Percentiles rank a stretch among this genome's conserved stretches.
Evolutionary conservation across 306 rosid species (phyloP).

Genomic region (Cucurbita ficifolia): DNA sequence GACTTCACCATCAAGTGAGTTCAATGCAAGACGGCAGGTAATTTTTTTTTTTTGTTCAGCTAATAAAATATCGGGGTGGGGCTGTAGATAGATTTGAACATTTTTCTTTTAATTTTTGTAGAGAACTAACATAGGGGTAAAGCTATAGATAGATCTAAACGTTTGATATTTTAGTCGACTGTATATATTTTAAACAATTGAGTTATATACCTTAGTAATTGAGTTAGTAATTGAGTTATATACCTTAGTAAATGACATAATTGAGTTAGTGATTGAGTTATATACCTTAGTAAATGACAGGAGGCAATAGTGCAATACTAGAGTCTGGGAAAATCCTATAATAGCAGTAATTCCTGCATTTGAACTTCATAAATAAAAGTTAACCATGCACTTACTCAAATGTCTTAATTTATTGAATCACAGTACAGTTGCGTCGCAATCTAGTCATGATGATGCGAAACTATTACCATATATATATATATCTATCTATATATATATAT

Average conservation of each 20-base stretch:
- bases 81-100: too few relatives aligned
- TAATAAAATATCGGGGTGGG: too few relatives aligned
- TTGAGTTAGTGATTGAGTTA: too few relatives aligned
- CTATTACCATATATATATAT: background rate
- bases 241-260: too few relatives aligned
- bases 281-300: too few relatives aligned
- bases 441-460: background rate
- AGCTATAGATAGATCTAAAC: too few relatives aligned
- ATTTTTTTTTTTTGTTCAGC: background rate
- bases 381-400: background rate
- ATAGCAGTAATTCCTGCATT: background rate
- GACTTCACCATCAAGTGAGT: background rate
- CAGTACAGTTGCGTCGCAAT: background rate
- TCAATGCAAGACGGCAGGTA: background rate
- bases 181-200: too few relatives aligned
- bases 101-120: too few relatives aligned
- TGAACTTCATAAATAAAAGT: background rate
- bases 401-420: background rate
- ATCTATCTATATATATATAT: background rate
- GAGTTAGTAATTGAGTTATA: too few relatives aligned
- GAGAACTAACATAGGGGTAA: too few relatives aligned
- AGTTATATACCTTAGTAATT: too few relatives aligned
- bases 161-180: too few relatives aligned
- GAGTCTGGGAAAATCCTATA: background rate
- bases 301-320: background rate